Base-by-base conservation (phyloP, 83 land plant species). In the Picea abies region DNA sequence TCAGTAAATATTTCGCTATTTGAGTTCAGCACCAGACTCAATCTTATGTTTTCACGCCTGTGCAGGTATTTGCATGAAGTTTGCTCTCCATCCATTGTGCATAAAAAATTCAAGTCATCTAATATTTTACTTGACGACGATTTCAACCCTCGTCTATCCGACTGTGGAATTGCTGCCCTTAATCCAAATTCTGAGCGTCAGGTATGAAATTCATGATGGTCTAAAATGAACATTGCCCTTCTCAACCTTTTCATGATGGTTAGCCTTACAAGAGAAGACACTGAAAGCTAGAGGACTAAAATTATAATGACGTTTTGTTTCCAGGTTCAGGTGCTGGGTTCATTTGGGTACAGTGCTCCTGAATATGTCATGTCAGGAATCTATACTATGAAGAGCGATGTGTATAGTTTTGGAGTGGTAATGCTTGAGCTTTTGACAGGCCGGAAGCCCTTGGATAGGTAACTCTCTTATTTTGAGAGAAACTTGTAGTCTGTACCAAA, bases 61-160 rank as follows among this genome's bases (percentile, higher is more conserved):
- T 52, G 4, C 88, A 96, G 99, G 90, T 96, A 96, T 84, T 85
- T 96, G 70, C 99, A 96, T 82, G 98, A 93, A 77, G 94, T 89
- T 49, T 93, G 93, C 84, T 87, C 95, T 7, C 98, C 98, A 44
- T 70, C 96, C 4, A 52, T 84, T 69, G 84, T 93, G 19, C 99
- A 96, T 83, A 90, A 88, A 70, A 95, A 93, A 61, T 93, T 96
- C 83, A 96, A 96, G 87, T 96, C 98, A 20, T 85, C 94, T 3
- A 96, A 96, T 76, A 93, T 95, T 63, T 85, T 96, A 76, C 92
- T 96, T 61, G 97, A 96, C 58, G 82, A 80, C 39, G 97, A 96
- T 41, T 87, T 94, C 60, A 92, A 92, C 82, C 97, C 98, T 70
- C 95, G 80, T 64, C 91, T 96, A 10, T 80, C 95, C 49, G 98